A percentile compares a stretch with the other conserved stretches of the same genome.
Evolutionary conservation across 2,329 filamentous ascomycete genomes (phyloP).

Genomic region (Ophiostoma piceae): DNA sequence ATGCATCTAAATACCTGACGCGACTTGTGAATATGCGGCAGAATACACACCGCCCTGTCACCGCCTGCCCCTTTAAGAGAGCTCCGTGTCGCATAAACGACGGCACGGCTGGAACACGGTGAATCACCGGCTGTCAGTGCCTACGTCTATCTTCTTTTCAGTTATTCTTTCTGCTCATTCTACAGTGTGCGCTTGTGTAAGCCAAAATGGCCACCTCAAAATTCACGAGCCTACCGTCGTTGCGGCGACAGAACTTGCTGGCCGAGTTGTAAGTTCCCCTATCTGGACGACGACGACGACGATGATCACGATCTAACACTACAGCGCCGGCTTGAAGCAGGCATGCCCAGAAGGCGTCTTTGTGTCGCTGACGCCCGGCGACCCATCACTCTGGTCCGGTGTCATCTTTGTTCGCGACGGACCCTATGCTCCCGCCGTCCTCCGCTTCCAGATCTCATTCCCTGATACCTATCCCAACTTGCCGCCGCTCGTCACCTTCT

Average conservation of each 20-base stretch:
- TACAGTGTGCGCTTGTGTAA: neutral
- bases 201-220: slow-evolving; percentile 41
- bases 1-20: neutral
- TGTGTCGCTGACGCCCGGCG: slow-evolving; percentile 73
- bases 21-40: slow-evolving; percentile 6
- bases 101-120: slow-evolving; percentile 15
- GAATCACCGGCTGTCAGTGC: neutral
- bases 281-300: neutral
- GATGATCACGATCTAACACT: neutral
- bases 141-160: neutral
- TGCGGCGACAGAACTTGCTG: slow-evolving; percentile 70
- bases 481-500: slow-evolving; percentile 81
- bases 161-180: neutral
- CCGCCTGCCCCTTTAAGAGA: slow-evolving; percentile 19
- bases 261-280: slow-evolving; percentile 66
- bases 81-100: slow-evolving; percentile 15
- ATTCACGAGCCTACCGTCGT: slow-evolving; percentile 46
- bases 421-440: slow-evolving; percentile 78
- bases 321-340: slow-evolving; percentile 73
- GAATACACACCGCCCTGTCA: slow-evolving; percentile 15
- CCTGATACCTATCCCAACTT: slow-evolving; percentile 71
- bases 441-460: slow-evolving; percentile 88
- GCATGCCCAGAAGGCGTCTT: slow-evolving; percentile 82
- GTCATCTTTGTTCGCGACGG: slow-evolving; percentile 87
- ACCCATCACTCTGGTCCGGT: slow-evolving; percentile 80